Evolutionary conservation across 441 rosid species (phyloP).

Genomic region (Euphorbia celastroides): DNA sequence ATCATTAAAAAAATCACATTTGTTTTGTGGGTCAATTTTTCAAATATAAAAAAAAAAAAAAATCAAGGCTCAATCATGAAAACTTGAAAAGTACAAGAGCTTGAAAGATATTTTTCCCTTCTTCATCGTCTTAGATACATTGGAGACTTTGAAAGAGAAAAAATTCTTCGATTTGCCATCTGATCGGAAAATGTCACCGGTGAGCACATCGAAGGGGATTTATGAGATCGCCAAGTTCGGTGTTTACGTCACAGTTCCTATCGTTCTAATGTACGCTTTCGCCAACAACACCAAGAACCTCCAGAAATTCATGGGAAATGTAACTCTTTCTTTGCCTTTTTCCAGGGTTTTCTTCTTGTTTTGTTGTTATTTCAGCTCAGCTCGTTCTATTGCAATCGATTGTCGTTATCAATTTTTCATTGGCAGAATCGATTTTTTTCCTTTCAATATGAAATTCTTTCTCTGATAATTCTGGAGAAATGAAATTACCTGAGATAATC

Average conservation of each 20-base stretch:
- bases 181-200: constrained; percentile 45
- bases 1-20: too few species aligned
- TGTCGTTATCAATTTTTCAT: too few species aligned
- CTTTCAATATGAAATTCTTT: not conserved
- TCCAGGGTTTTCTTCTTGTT: not conserved
- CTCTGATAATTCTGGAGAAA: not conserved
- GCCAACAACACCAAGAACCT: constrained; percentile 78
- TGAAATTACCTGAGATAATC: too few species aligned
- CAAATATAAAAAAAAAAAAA: too few species aligned
- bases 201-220: constrained; percentile 72
- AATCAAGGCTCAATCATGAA: too few species aligned
- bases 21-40: too few species aligned
- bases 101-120: too few species aligned
- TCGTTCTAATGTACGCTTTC: constrained; percentile 73
- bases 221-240: constrained; percentile 85
- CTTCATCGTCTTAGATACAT: not conserved
- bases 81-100: too few species aligned
- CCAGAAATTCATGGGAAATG: constrained; percentile 80
- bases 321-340: constrained; percentile 21
- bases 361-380: not conserved
- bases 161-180: not conserved
- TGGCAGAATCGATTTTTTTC: too few species aligned
- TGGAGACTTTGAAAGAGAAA: not conserved
- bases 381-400: not conserved
- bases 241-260: constrained; percentile 56